Conservation (phyloP, 2,329 filamentous ascomycete genomes). For the Pezicula radicicola region DNA sequence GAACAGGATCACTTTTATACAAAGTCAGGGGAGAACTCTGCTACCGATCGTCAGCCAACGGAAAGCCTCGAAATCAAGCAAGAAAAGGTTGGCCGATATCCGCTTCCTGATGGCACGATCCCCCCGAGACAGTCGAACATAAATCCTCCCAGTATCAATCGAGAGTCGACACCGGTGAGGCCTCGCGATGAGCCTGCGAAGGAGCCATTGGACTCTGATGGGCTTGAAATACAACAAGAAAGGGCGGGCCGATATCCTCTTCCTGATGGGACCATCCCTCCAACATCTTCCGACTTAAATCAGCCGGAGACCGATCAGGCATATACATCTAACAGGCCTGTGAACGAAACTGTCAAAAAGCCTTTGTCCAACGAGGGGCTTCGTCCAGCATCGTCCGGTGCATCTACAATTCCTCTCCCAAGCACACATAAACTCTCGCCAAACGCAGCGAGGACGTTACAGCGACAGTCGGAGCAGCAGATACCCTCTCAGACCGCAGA, state of each 20-base stretch:
- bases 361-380: slow-evolving; percentile 29
- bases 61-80: slow-evolving; percentile 42
- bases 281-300: slow-evolving; percentile 22
- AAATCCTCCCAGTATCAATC: slow-evolving; percentile 20
- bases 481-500: slow-evolving; percentile 50
- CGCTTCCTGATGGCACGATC: slow-evolving; percentile 49
- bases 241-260: slow-evolving; percentile 38
- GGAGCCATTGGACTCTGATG: slow-evolving; percentile 30
- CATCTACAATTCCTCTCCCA: slow-evolving; percentile 38
- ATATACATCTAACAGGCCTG: slow-evolving; percentile 27
- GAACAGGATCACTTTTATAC: slow-evolving; percentile 49
- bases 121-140: slow-evolving; percentile 30
- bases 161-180: slow-evolving; percentile 30
- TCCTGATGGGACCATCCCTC: slow-evolving; percentile 48
- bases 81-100: slow-evolving; percentile 36
- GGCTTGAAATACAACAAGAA: slow-evolving; percentile 43
- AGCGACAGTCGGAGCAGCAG: slow-evolving; percentile 45
- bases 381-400: slow-evolving; percentile 32
- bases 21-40: slow-evolving; percentile 36
- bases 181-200: slow-evolving; percentile 32
- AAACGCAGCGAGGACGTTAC: slow-evolving; percentile 40
- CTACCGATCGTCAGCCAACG: slow-evolving; percentile 31
- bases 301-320: slow-evolving; percentile 27
- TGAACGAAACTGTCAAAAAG: slow-evolving; percentile 32
- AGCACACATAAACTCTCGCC: slow-evolving; percentile 26